A percentile compares a stretch with the other conserved stretches of the same genome.
Evolutionary conservation across 75 land plant species (phyloP).

Genomic region (Pinus tabuliformis): DNA sequence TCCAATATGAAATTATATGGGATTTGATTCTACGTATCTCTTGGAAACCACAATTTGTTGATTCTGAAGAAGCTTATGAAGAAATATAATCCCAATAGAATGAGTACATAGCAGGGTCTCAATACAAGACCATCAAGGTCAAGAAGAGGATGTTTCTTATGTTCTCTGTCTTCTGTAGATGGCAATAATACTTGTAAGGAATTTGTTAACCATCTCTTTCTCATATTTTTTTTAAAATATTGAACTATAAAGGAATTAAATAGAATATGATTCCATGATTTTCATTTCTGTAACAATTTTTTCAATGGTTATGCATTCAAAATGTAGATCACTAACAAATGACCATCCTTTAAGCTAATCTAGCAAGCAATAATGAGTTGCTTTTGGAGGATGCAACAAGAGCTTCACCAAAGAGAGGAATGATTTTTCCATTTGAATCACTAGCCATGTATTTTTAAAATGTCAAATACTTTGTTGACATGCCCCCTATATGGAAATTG

Average conservation of each 20-base stretch:
- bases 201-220: not conserved
- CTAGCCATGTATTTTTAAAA: conserved; percentile 79
- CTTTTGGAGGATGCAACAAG: conserved; percentile 28
- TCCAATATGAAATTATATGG: too few species aligned
- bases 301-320: conserved; percentile 1
- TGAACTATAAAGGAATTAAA: not conserved
- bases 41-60: too few species aligned
- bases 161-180: conserved; percentile 37
- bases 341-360: conserved; percentile 22
- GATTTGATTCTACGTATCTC: too few species aligned
- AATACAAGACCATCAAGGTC: not conserved
- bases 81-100: conserved; percentile 43
- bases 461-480: conserved; percentile 81
- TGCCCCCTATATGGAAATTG: conserved; percentile 44
- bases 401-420: conserved; percentile 68
- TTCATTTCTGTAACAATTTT: not conserved
- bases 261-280: not conserved
- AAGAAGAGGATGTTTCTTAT: conserved; percentile 4
- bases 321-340: conserved; percentile 13
- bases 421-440: conserved; percentile 81
- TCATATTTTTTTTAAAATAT: not conserved
- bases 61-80: conserved; percentile 49
- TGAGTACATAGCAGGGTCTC: conserved; percentile 12
- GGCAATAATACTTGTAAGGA: conserved; percentile 43
- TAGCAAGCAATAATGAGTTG: not conserved